Evolutionary conservation across 2,329 filamentous ascomycete genomes (phyloP), one percentile per base, ranked within the genome.

Genomic region (Alternaria incomplexa): DNA sequence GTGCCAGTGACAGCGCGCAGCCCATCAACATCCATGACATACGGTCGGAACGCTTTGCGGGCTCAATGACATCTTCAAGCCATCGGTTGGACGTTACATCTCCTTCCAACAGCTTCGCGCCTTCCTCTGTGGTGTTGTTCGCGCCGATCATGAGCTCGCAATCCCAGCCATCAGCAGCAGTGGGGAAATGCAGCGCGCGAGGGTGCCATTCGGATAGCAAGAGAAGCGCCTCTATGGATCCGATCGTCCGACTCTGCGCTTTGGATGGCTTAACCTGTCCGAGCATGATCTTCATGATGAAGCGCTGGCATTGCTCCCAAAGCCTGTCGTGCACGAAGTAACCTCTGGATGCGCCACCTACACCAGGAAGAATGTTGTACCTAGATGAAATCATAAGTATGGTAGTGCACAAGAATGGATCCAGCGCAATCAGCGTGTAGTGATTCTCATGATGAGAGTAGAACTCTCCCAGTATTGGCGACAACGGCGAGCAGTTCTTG

Each of bases 1-100:
- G 84, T 2, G 84, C 83, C 12, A 88, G 77, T 4, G 84, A 85
- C 23, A 85, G 69, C 0, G 84, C 86, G 66, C 83, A 84, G 3
- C 86, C 86, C 44, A 88, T 81, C 20, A 87, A 69, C 83, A 87
- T 88, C 86, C 86, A 88, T 1, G 86, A 87, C 85, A 88, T 88
- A 3, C 85, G 82, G 67, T 87, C 86, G 0, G 84, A 87, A 58
- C 84, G 78, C 62, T 83, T 83, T 2, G 85, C 84, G 3, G 85
- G 85, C 44, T 86, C 82, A 44, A 87, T 83, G 36, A 87, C 85
- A 65, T 86, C 85, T 50, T 85, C 81, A 1, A 85, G 76, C 83
- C 85, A 86, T 53, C 82, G 73, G 58, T 79, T 83, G 5, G 80
- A 77, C 4, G 73, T 77, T 13, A 77, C 72, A 20, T 78, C 76